Percentiles rank a stretch among this genome's conserved stretches.
These are phyloP conservation scores for Candida golubevii DNA, from an alignment of 805 yeast genomes.

Conservation along the genomic window DNA sequence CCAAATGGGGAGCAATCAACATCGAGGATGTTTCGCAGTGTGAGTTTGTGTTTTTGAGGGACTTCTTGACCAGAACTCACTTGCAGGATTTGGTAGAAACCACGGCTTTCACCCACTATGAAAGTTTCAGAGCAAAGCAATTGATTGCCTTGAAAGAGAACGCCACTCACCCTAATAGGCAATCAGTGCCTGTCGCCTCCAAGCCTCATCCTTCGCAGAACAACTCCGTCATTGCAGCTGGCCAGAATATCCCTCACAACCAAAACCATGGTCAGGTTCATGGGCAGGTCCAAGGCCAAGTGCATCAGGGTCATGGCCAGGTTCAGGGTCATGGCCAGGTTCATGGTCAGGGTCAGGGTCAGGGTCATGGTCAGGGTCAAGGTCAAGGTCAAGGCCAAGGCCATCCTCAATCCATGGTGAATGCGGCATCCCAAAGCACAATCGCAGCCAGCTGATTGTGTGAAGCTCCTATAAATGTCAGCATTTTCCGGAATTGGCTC, in stretches of 20 bases:
- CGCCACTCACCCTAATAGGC: slow-evolving; percentile 50
- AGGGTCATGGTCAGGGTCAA: not conserved
- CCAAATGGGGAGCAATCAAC: slow-evolving; percentile 90
- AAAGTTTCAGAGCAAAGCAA: slow-evolving; percentile 89
- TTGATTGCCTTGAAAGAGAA: slow-evolving; percentile 90
- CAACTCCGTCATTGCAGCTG: slow-evolving; percentile 3
- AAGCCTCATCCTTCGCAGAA: slow-evolving; percentile 5
- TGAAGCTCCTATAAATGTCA: too few species aligned
- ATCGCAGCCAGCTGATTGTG: slow-evolving; percentile 7
- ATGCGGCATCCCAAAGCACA: slow-evolving; percentile 17
- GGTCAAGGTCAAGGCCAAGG: not conserved
- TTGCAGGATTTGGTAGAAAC: slow-evolving; percentile 94
- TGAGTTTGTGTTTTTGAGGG: slow-evolving; percentile 91
- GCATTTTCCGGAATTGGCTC: too few species aligned
- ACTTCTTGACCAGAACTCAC: slow-evolving; percentile 91
- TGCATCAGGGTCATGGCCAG: not conserved
- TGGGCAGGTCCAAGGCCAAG: not conserved
- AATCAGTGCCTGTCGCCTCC: slow-evolving; percentile 17
- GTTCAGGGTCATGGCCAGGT: not conserved
- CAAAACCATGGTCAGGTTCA: not conserved
- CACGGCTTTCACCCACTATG: slow-evolving; percentile 84
- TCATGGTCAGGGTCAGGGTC: slow-evolving; percentile 1
- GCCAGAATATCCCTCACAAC: slow-evolving; percentile 3
- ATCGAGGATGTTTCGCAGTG: slow-evolving; percentile 94
- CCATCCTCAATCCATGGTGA: slow-evolving; percentile 15